These are phyloP conservation scores for Nyctanthes arbortristis DNA, from an alignment of 257 asterid species.

Conservation along the genomic window DNA sequence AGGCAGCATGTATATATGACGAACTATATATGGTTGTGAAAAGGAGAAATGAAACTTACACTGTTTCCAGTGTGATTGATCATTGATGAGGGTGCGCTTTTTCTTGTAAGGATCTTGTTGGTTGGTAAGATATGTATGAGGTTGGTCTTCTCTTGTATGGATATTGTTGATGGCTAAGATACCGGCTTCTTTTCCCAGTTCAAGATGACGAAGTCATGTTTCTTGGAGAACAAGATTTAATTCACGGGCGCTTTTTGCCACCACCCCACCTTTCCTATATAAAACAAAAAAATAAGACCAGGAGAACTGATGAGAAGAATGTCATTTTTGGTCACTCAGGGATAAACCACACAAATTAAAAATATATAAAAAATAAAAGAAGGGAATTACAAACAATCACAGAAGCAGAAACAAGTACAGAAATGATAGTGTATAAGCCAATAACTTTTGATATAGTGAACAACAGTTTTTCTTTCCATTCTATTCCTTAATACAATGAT, in stretches of 20 bases:
- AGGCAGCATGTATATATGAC: constrained; percentile 20
- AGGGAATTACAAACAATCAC: background rate
- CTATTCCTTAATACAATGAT: no score
- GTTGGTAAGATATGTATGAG: constrained; percentile 11
- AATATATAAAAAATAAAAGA: no score
- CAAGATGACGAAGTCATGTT: constrained; percentile 14
- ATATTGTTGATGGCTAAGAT: constrained; percentile 10
- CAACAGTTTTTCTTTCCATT: no score
- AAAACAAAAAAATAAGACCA: constrained; percentile 10
- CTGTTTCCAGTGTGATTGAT: constrained; percentile 26
- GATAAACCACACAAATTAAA: no score
- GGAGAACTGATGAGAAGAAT: no score
- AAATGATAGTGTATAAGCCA: no score
- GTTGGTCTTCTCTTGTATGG: constrained; percentile 6
- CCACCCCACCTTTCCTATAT: constrained; percentile 76
- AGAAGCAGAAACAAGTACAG: background rate
- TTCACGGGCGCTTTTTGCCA: constrained; percentile 68
- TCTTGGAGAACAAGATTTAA: constrained; percentile 58
- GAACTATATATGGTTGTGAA: constrained; percentile 16
- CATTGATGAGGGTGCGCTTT: background rate
- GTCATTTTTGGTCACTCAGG: no score
- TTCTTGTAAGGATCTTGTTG: constrained; percentile 6
- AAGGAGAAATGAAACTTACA: constrained; percentile 19
- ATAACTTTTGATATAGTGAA: no score
- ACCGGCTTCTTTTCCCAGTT: constrained; percentile 8